Base-by-base conservation (phyloP, 257 asterid genomes). In the Apocynum venetum region DNA sequence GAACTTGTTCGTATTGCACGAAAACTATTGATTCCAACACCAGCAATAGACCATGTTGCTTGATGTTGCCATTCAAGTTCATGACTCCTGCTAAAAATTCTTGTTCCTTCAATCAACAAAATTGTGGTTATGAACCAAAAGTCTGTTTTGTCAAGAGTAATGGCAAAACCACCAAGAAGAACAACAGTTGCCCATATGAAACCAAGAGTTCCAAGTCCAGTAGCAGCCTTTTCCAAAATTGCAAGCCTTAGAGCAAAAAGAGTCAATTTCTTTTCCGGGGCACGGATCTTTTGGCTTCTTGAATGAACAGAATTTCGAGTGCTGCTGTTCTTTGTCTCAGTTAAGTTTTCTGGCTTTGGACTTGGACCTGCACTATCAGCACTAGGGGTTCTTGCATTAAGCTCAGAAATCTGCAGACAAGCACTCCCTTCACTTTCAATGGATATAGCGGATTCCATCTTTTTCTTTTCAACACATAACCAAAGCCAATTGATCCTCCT, bases 1-100 rank as follows among this genome's bases (percentile, higher is more conserved):
- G 97, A 93, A 81, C 92, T 82, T 6, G 91, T 86, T 75, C 80
- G 92, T 11, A 94, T 64, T 0, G 93, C 96, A 0, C 89, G 91
- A 15, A 92, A 92, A 51, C 97, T 94, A 68, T 61, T 85, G 81
- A 91, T 88, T 41, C 98, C 97, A 4, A 82, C 92, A 20, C 84
- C 92, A 10, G 98, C 41, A 35, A 96, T 74, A 31, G 92, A 83
- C 97, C 97, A 96, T 7, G 98, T 90, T 61, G 97, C 88, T 19
- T 93, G 97, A 48, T 96, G 99, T 83, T 96, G 99, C 96, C 96
- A 93, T 66, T 93, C 99, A 31, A 93, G 96, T 93, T 96, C 99
- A 17, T 80, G 97, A 73, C 97, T 96, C 38, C 99, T 69, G 85
- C 99, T 91, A 77, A 93, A 93, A 6, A 96, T 93, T 9, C 98